These are phyloP conservation scores for Nidula niveotomentosa DNA, from an alignment of 1,284 basidiomycete genomes.

Conservation along the genomic window DNA sequence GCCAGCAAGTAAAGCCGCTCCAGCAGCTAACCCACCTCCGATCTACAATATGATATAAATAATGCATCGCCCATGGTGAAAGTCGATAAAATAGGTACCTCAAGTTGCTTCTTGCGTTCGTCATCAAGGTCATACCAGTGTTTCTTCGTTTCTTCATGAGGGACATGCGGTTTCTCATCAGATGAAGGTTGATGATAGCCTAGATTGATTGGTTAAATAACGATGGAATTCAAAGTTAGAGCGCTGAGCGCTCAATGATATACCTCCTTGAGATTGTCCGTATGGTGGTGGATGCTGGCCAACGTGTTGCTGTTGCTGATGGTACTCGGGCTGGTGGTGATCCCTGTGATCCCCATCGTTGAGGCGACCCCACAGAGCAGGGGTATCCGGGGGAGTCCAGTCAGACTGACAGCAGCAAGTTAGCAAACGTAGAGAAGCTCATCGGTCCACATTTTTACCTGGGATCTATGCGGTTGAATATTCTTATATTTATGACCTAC, in stretches of 20 bases:
- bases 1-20: conserved; percentile 47
- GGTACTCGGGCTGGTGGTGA: conserved; percentile 14
- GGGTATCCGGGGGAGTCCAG: conserved; percentile 61
- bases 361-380: conserved; percentile 67
- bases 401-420: conserved; percentile 39
- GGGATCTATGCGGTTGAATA: conserved; percentile 69
- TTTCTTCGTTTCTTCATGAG: conserved; percentile 49
- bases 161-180: conserved; percentile 17
- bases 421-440: background rate
- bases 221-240: conserved; percentile 2
- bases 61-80: conserved; percentile 2
- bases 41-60: conserved; percentile 35
- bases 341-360: conserved; percentile 35
- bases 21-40: conserved; percentile 62
- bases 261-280: conserved; percentile 23
- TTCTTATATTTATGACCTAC: conserved; percentile 64
- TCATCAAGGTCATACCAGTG: conserved; percentile 58
- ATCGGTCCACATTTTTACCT: conserved; percentile 34
- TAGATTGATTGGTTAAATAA: conserved; percentile 6
- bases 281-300: conserved; percentile 12
- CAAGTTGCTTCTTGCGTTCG: conserved; percentile 55
- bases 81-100: conserved; percentile 33
- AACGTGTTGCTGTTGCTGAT: conserved; percentile 9
- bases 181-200: background rate
- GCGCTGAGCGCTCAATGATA: background rate